phyloP scores from a whole-genome alignment of 768 basidiomycete species.

The Nidularia pulvinata region DNA sequence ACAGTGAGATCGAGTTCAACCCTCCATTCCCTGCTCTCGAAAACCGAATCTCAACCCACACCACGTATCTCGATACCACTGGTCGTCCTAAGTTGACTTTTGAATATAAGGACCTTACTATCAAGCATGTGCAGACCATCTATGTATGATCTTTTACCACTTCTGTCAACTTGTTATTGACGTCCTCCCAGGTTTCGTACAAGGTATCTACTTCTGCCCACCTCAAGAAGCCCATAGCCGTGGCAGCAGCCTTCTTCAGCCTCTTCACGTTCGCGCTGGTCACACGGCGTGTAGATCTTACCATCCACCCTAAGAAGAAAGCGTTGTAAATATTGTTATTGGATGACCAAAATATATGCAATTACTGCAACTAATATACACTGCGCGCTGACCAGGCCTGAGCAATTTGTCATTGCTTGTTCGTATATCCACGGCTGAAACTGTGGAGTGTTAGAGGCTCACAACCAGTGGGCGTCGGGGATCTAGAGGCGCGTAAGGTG shows the following conservation, averaged over 20 bases:
- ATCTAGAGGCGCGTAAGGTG: conserved; percentile 14
- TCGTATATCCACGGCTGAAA: conserved; percentile 18
- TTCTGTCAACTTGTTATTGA: no score
- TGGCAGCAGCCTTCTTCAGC: conserved; percentile 67
- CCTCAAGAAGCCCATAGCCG: conserved; percentile 83
- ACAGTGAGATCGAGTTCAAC: conserved; percentile 74
- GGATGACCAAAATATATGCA: neutral
- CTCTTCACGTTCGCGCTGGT: conserved; percentile 56
- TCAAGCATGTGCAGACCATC: conserved; percentile 77
- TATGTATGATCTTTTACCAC: conserved; percentile 56
- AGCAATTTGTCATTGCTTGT: no score
- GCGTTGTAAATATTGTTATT: conserved; percentile 17
- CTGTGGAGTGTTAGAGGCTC: conserved; percentile 41
- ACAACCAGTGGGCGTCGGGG: conserved; percentile 35
- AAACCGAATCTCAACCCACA: conserved; percentile 63
- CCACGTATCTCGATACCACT: conserved; percentile 89
- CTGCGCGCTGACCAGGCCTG: no score
- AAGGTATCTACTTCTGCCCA: conserved; percentile 79
- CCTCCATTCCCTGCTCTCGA: conserved; percentile 78
- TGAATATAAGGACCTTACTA: conserved; percentile 71
- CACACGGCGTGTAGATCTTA: conserved; percentile 44
- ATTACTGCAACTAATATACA: neutral
- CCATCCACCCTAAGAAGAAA: conserved; percentile 43
- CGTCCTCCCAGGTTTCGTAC: conserved; percentile 73
- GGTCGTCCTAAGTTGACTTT: conserved; percentile 84